Evolutionary conservation across 2,329 filamentous ascomycete genomes (phyloP).

Genomic region (Dactylellina parvicollis): DNA sequence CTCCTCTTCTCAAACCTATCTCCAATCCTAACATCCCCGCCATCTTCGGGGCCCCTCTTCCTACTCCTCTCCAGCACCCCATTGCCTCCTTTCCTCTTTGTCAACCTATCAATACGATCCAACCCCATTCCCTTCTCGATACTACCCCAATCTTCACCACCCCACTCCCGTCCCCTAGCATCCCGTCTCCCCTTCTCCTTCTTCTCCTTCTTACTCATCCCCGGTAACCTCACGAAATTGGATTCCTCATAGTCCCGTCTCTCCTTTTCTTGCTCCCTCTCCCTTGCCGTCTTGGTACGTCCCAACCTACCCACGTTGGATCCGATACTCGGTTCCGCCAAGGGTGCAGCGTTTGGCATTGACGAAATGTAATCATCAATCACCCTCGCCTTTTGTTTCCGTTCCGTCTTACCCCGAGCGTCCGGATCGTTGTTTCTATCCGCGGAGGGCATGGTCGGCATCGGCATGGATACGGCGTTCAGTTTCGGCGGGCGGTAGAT

Average conservation of each 20-base stretch:
- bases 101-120: constrained; percentile 85
- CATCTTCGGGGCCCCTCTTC: constrained; percentile 78
- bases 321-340: constrained; percentile 89
- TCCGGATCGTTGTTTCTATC: constrained; percentile 61
- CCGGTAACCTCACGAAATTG: constrained; percentile 88
- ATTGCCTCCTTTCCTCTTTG: constrained; percentile 70
- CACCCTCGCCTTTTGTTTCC: constrained; percentile 75
- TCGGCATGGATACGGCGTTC: constrained; percentile 83
- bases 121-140: constrained; percentile 76
- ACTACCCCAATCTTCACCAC: constrained; percentile 89
- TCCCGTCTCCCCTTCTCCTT: constrained; percentile 67
- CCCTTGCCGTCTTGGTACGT: constrained; percentile 73
- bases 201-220: constrained; percentile 83
- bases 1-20: constrained; percentile 77
- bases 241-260: constrained; percentile 86
- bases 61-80: constrained; percentile 81
- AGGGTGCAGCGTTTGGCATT: constrained; percentile 76
- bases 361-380: constrained; percentile 95
- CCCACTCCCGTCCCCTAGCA: constrained; percentile 65
- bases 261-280: constrained; percentile 81
- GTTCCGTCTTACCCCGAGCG: constrained; percentile 62
- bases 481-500: constrained; percentile 91
- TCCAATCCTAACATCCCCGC: constrained; percentile 74
- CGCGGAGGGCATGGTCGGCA: constrained; percentile 66
- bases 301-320: constrained; percentile 68